Percentiles rank a stretch among this genome's conserved stretches.
Evolutionary conservation across 2,329 filamentous ascomycete species (phyloP).

Genomic region (Rosellinia necatrix): DNA sequence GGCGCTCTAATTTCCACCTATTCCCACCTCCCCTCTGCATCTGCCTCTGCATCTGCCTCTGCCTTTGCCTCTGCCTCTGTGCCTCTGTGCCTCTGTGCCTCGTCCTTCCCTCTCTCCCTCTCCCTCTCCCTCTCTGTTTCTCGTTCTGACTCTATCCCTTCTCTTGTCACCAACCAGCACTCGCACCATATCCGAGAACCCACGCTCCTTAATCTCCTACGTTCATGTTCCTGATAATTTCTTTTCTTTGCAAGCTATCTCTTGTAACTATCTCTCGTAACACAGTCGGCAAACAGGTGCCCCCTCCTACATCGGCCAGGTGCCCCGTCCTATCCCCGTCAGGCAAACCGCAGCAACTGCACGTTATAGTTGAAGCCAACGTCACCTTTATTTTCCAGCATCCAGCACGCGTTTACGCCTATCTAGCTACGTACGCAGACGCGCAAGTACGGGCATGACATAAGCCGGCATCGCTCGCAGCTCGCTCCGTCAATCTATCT

Average conservation of each 20-base stretch:
- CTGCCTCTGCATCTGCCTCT: too few species aligned
- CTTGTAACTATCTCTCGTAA: constrained; percentile 1
- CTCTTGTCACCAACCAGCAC: constrained; percentile 3
- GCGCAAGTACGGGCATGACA: constrained; percentile 17
- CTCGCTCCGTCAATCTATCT: constrained; percentile 5
- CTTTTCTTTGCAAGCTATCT: neutral
- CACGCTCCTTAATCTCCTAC: constrained; percentile 13
- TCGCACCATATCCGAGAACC: constrained; percentile 10
- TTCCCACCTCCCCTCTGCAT: too few species aligned
- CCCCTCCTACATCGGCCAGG: constrained; percentile 11
- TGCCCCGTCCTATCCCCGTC: constrained; percentile 10
- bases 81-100: too few species aligned
- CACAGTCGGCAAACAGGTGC: neutral
- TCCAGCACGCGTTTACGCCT: constrained; percentile 4
- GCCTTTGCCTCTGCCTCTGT: too few species aligned
- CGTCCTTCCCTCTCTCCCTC: too few species aligned
- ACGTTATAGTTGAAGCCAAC: constrained; percentile 11
- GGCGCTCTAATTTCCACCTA: too few species aligned
- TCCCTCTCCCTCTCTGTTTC: too few species aligned
- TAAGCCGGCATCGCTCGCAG: constrained; percentile 9
- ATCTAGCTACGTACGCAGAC: constrained; percentile 19
- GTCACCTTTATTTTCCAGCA: constrained; percentile 9
- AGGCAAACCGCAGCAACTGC: neutral
- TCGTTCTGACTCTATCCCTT: neutral
- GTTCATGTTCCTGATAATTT: neutral